Conservation (phyloP, 169 alveolate genomes). For the Cryptosporidium ubiquitum region DNA sequence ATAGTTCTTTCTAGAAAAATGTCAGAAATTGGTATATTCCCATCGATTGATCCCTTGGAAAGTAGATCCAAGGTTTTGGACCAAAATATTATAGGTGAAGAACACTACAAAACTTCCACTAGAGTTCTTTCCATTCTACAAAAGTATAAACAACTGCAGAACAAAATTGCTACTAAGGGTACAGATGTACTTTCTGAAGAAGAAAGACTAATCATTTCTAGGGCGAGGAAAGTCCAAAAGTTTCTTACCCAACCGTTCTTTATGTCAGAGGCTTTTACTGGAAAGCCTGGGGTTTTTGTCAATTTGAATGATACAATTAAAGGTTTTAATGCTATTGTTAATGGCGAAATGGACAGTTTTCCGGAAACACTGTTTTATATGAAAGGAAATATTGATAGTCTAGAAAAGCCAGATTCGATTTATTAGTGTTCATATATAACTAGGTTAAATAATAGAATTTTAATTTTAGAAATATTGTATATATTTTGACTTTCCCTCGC, state of each 20-base stretch:
- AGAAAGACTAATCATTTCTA: constrained; percentile 94
- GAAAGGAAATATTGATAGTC: constrained; percentile 95
- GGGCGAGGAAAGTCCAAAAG: constrained; percentile 96
- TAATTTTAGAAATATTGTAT: neutral
- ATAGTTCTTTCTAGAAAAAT: constrained; percentile 95
- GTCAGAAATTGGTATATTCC: constrained; percentile 97
- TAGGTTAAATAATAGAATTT: neutral
- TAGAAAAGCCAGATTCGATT: constrained; percentile 83
- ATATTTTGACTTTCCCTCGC: neutral
- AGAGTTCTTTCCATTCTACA: constrained; percentile 94
- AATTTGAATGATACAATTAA: constrained; percentile 90
- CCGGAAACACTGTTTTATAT: constrained; percentile 97
- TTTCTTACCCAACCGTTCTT: constrained; percentile 97
- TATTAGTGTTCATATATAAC: neutral
- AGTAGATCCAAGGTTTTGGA: constrained; percentile 94
- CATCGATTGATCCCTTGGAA: constrained; percentile 99
- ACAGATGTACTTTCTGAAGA: constrained; percentile 96
- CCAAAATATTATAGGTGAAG: constrained; percentile 92
- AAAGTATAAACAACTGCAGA: constrained; percentile 94
- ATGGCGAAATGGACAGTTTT: constrained; percentile 95
- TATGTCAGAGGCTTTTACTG: constrained; percentile 96
- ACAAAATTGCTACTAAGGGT: constrained; percentile 95
- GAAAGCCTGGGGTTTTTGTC: constrained; percentile 94
- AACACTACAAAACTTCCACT: constrained; percentile 94
- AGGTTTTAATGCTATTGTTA: constrained; percentile 90